Conservation (phyloP, 2,329 filamentous ascomycete species). For the Fusarium sterilihyphosum region DNA sequence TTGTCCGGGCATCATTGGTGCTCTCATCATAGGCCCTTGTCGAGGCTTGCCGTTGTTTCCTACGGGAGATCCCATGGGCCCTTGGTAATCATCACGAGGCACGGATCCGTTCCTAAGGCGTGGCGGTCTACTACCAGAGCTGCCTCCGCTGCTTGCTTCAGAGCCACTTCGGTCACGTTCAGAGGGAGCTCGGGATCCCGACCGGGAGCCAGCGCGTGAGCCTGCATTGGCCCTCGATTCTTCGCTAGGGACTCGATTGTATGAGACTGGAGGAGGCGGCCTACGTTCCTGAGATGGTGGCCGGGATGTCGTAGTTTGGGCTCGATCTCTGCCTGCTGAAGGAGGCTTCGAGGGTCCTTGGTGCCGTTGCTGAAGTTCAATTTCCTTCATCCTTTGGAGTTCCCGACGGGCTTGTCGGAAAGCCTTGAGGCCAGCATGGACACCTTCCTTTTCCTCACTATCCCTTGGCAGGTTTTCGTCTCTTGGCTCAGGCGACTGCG, state of each 20-base stretch:
- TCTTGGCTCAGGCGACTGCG: conserved; percentile 28
- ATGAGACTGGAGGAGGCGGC: conserved; percentile 54
- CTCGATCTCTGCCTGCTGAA: conserved; percentile 30
- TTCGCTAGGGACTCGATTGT: conserved; percentile 57
- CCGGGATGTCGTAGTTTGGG: conserved; percentile 38
- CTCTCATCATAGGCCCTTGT: conserved; percentile 50
- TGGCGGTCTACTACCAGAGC: conserved; percentile 52
- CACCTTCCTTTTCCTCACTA: conserved; percentile 49
- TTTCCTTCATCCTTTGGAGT: conserved; percentile 65
- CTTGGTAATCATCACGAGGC: conserved; percentile 50
- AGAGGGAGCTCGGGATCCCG: conserved; percentile 47
- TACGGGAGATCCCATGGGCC: conserved; percentile 34
- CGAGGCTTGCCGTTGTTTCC: conserved; percentile 42
- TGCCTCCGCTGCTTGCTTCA: conserved; percentile 60
- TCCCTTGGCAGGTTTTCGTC: conserved; percentile 38
- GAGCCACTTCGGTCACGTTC: conserved; percentile 66
- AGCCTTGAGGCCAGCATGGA: conserved; percentile 63
- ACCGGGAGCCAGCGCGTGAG: conserved; percentile 29
- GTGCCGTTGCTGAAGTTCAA: conserved; percentile 58
- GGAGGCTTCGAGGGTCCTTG: conserved; percentile 34
- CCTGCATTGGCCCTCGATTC: conserved; percentile 49
- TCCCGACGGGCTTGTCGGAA: conserved; percentile 68
- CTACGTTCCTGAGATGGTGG: conserved; percentile 57
- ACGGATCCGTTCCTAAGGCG: conserved; percentile 52
- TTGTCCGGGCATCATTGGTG: conserved; percentile 59